phyloP scores from a whole-genome alignment of 1,139 yeast genomes.

The Diutina rugosa region DNA sequence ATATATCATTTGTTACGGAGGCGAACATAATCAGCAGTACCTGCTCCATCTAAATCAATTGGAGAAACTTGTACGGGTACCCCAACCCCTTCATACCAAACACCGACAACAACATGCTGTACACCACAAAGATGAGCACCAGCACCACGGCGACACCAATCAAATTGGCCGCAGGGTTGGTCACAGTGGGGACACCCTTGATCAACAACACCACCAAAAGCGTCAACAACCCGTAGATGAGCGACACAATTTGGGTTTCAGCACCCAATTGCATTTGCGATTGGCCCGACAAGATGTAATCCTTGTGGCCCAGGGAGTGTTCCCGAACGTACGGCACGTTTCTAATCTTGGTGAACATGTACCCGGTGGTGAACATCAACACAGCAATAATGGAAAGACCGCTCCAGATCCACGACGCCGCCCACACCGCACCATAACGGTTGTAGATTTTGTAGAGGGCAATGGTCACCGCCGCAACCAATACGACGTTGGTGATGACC shows the following conservation, averaged over 20 bases:
- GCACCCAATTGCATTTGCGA: constrained; percentile 70
- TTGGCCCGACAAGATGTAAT: constrained; percentile 45
- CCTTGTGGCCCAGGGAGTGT: constrained; percentile 39
- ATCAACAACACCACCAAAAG: constrained; percentile 35
- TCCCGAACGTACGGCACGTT: constrained; percentile 57
- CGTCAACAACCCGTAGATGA: constrained; percentile 48
- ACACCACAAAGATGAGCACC: constrained; percentile 31
- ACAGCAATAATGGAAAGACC: constrained; percentile 44
- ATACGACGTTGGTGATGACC: constrained; percentile 33
- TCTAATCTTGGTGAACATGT: constrained; percentile 88
- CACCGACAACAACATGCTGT: constrained; percentile 40
- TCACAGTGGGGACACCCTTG: constrained; percentile 33
- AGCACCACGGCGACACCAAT: constrained; percentile 28
- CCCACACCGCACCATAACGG: constrained; percentile 17
- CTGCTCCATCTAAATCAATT: constrained; percentile 5
- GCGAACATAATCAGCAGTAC: too few relatives aligned
- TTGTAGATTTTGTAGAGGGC: constrained; percentile 15
- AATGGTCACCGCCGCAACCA: constrained; percentile 17
- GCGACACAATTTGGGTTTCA: constrained; percentile 67
- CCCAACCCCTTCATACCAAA: constrained; percentile 47
- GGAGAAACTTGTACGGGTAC: constrained; percentile 43
- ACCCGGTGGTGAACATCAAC: constrained; percentile 72
- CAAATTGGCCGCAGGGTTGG: constrained; percentile 27
- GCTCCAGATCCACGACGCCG: constrained; percentile 46
- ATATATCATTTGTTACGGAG: too few relatives aligned